Evolutionary conservation across 2,329 filamentous ascomycete species (phyloP), one percentile per base, ranked within the genome.

Genomic region (Fusarium torreyae): DNA sequence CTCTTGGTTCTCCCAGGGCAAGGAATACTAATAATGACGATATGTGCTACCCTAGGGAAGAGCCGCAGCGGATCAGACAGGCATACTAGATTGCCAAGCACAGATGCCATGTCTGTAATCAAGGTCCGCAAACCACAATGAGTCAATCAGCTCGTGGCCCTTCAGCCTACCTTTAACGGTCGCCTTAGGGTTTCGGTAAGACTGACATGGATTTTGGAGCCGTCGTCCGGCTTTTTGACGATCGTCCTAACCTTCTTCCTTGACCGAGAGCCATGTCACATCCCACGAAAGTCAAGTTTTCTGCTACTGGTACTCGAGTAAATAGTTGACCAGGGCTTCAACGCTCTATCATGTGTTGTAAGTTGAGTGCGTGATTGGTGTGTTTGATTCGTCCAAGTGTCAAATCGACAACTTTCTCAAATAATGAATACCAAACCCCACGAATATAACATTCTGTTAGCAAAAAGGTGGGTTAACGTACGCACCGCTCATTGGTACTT

Each of bases 221-320:
- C 33, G 31, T 26, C 14, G 40, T 38, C 44, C 34, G n/a, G 51
- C 40, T 36, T 33, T 38, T 38, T 33, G 52, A 17, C n/a, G 26
- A 54, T 42, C 26, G 15, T 43, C 26, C 51, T 55, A 67, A 46
- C 66, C 38, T 33, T 8, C 60, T 67, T 54, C 34, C n/a, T 51
- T 55, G 61, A 70, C 66, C 56, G 66, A 70, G 34, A 49, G 36
- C 34, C 38, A 49, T 20, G 26, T 33, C 38, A 33, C 44, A 50
- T 53, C 33, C 18, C 34, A 20, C 57, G 15, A 13, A 10, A 36
- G 45, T 18, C 48, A 43, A 38, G n/a, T 26, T 36, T 43, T 52
- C 42, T 39, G 40, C 31, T 52, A 28, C 38, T 66, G 22, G 24
- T 43, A 17, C 31, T 22, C 24, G 17, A 28, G 24, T 28, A 34